phyloP scores from a whole-genome alignment of 495 filamentous ascomycete genomes.

The Podospora australis region DNA sequence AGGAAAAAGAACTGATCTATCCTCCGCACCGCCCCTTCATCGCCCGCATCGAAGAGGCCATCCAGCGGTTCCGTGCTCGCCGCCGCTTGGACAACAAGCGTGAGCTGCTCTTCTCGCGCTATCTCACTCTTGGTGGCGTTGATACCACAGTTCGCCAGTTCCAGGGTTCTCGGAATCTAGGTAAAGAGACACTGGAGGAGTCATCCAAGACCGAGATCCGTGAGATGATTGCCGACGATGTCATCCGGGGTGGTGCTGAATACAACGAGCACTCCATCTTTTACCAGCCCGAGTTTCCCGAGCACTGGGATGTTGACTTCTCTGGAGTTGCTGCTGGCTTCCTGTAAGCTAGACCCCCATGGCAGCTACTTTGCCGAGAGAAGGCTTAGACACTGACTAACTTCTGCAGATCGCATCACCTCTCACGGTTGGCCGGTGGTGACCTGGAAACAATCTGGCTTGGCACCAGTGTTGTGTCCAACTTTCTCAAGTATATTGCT shows the following conservation, averaged over 20 bases:
- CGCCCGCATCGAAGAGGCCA: conserved; percentile 72
- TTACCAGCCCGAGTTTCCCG: conserved; percentile 37
- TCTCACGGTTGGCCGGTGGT: conserved; percentile 13
- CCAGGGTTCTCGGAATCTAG: conserved; percentile 49
- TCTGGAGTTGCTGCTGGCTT: conserved; percentile 69
- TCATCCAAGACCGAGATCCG: conserved; percentile 55
- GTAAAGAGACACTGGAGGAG: conserved; percentile 48
- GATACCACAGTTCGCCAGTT: conserved; percentile 61
- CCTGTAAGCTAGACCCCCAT: conserved; percentile 46
- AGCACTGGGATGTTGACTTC: conserved; percentile 75
- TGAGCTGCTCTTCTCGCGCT: conserved; percentile 65
- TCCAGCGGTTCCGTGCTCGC: conserved; percentile 69
- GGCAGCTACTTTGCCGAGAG: neutral
- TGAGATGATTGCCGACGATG: conserved; percentile 53
- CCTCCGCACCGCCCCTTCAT: conserved; percentile 21
- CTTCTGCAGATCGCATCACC: conserved; percentile 9
- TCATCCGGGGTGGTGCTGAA: conserved; percentile 34
- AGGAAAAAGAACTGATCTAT: conserved; percentile 43
- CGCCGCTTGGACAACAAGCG: conserved; percentile 63
- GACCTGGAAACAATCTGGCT: conserved; percentile 7
- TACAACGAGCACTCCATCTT: conserved; percentile 27
- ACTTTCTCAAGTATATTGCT: conserved; percentile 85
- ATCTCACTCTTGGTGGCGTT: conserved; percentile 79
- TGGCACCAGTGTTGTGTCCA: conserved; percentile 55
- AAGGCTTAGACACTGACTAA: conserved; percentile 4